A percentile compares a stretch with the other conserved stretches of the same genome.
These are phyloP conservation scores for Arachis stenosperma DNA, from an alignment of 306 rosid genomes.

Conservation along the genomic window DNA sequence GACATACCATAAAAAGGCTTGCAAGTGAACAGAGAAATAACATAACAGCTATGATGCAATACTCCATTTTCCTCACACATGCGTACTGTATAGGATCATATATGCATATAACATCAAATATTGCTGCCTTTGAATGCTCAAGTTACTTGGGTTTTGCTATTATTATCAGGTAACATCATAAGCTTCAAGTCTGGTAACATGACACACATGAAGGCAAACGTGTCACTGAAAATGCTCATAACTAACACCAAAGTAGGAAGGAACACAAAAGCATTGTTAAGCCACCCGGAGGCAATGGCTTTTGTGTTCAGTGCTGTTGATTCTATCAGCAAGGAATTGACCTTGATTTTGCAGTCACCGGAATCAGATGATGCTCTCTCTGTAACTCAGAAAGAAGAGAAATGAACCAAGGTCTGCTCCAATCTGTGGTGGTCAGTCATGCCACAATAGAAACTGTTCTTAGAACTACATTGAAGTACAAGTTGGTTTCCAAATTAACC, in stretches of 20 bases:
- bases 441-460: conserved; percentile 85
- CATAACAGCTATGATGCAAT: too few relatives aligned
- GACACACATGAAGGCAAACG: conserved; percentile 58
- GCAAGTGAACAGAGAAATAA: too few relatives aligned
- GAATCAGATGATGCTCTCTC: conserved; percentile 54
- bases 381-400: conserved; percentile 74
- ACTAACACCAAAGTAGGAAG: conserved; percentile 93
- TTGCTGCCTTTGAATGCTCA: conserved; percentile 29
- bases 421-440: conserved; percentile 94
- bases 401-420: conserved; percentile 98
- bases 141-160: conserved; percentile 35
- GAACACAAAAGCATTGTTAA: conserved; percentile 87
- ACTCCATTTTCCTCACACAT: too few relatives aligned
- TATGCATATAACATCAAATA: too few relatives aligned
- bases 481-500: conserved; percentile 84
- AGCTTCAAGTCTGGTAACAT: conserved; percentile 80
- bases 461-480: conserved; percentile 81
- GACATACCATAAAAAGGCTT: too few relatives aligned
- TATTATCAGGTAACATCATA: conserved; percentile 84
- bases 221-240: conserved; percentile 89
- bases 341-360: conserved; percentile 68
- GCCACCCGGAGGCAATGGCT: conserved; percentile 82
- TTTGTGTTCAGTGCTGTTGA: conserved; percentile 86
- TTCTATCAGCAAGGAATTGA: conserved; percentile 79
- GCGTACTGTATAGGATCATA: too few relatives aligned